Evolutionary conservation across 208 protist species (phyloP).

Genomic region (Wallacemonas rigidus): DNA sequence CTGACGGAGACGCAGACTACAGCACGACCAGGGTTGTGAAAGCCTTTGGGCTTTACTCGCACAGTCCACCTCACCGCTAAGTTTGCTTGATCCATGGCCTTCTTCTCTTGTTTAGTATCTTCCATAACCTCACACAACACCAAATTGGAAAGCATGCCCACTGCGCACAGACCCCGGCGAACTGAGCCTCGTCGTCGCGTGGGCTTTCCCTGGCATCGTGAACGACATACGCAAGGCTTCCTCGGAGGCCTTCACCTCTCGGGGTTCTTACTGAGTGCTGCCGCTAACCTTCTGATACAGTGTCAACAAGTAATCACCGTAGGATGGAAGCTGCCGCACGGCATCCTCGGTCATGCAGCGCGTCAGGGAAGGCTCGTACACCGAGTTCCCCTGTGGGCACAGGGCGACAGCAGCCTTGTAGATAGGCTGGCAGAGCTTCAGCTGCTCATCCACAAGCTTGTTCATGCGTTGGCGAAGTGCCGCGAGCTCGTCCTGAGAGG

Average conservation of each 20-base stretch:
- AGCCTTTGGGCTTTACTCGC: no score
- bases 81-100: no score
- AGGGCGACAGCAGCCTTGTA: slow-evolving; percentile 45
- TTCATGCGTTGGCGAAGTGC: slow-evolving; percentile 62
- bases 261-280: background rate
- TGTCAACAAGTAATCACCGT: slow-evolving; percentile 63
- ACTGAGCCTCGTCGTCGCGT: no score
- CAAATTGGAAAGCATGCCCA: no score
- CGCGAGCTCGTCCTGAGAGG: slow-evolving; percentile 50
- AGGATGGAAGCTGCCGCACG: slow-evolving; percentile 49
- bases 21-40: no score
- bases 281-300: slow-evolving; percentile 52
- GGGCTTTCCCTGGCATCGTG: no score
- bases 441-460: slow-evolving; percentile 49
- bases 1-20: no score
- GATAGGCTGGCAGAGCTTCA: slow-evolving; percentile 27
- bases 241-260: background rate
- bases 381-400: slow-evolving; percentile 53
- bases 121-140: no score
- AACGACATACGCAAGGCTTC: no score
- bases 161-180: no score
- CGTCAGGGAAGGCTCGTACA: slow-evolving; percentile 65
- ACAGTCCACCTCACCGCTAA: no score
- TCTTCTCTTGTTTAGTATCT: no score
- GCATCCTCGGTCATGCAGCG: slow-evolving; percentile 78